Evolutionary conservation across 306 rosid genomes (phyloP).

Genomic region (Begonia masoniana): DNA sequence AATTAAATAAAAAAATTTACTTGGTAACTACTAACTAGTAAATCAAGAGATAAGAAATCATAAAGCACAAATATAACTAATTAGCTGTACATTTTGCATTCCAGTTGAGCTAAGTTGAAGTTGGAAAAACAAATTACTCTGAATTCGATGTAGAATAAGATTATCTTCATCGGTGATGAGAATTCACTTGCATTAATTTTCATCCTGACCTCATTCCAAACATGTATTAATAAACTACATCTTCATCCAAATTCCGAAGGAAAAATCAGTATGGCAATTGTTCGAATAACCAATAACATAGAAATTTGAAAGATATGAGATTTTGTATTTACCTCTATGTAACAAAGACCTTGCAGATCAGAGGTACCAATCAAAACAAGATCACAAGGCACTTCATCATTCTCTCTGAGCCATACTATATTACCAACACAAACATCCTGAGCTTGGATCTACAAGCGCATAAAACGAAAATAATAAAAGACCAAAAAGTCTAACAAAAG

Average conservation of each 20-base stretch:
- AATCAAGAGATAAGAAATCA: background rate
- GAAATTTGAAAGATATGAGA: too few relatives aligned
- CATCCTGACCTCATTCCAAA: too few relatives aligned
- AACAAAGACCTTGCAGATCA: slow-evolving; percentile 91
- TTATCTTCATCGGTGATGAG: background rate
- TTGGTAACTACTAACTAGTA: background rate
- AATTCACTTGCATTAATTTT: background rate
- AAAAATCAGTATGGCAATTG: too few relatives aligned
- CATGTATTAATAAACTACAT: too few relatives aligned
- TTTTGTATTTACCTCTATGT: slow-evolving; percentile 53
- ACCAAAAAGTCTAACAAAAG: slow-evolving; percentile 11
- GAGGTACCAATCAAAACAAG: slow-evolving; percentile 92
- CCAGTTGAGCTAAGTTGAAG: too few relatives aligned
- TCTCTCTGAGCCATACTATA: slow-evolving; percentile 90
- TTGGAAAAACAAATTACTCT: too few relatives aligned
- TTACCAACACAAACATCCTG: slow-evolving; percentile 87
- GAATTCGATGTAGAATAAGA: too few relatives aligned
- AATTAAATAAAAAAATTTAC: too few relatives aligned
- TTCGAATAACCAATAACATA: background rate
- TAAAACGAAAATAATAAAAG: slow-evolving; percentile 12
- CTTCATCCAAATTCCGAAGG: too few relatives aligned
- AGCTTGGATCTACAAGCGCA: slow-evolving; percentile 58
- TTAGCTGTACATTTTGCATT: too few relatives aligned
- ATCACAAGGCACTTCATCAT: slow-evolving; percentile 98
- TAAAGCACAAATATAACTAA: too few relatives aligned